A percentile compares a stretch with the other conserved stretches of the same genome.
Conservation (phyloP, 495 filamentous ascomycete genomes). For the Penicillium verhagenii region DNA sequence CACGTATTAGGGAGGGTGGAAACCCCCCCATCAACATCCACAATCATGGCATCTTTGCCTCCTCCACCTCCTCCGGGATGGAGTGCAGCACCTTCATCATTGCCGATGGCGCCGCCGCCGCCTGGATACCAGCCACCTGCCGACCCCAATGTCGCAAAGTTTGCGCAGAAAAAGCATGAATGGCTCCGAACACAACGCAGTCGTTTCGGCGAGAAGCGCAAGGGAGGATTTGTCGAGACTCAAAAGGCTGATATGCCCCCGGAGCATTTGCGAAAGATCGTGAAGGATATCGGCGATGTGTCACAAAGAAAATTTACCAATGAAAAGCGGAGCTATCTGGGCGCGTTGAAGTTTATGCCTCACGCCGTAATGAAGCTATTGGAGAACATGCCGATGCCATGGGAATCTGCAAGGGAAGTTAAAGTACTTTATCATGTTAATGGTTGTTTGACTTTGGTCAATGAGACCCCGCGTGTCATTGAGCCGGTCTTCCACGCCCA, state of each 20-base stretch:
- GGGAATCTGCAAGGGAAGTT: conserved; percentile 93
- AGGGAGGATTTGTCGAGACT: conserved; percentile 93
- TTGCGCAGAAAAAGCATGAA: conserved; percentile 97
- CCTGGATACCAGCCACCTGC: conserved; percentile 83
- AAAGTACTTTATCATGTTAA: conserved; percentile 99
- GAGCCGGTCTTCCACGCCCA: conserved; percentile 98
- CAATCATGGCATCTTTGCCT: conserved; percentile 73
- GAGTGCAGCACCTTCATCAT: conserved; percentile 70
- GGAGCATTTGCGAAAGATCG: conserved; percentile 97
- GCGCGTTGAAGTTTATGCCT: conserved; percentile 98
- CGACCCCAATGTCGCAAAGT: conserved; percentile 89
- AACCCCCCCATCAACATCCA: conserved; percentile 25
- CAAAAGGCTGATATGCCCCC: conserved; percentile 99
- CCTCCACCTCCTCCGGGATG: conserved; percentile 77
- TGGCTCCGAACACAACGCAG: conserved; percentile 92
- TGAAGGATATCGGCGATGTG: conserved; percentile 98
- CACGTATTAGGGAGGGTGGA: conserved; percentile 33
- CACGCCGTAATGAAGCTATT: conserved; percentile 98
- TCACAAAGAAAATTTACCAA: conserved; percentile 99
- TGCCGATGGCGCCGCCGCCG: conserved; percentile 77
- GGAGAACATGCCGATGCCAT: conserved; percentile 99
- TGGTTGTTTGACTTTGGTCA: conserved; percentile 94
- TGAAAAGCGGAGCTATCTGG: conserved; percentile 97
- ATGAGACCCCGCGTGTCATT: conserved; percentile 95
- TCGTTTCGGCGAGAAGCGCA: conserved; percentile 94